These are phyloP conservation scores for Talaromyces piceae DNA, from an alignment of 2,329 filamentous ascomycete species.

Conservation along the genomic window DNA sequence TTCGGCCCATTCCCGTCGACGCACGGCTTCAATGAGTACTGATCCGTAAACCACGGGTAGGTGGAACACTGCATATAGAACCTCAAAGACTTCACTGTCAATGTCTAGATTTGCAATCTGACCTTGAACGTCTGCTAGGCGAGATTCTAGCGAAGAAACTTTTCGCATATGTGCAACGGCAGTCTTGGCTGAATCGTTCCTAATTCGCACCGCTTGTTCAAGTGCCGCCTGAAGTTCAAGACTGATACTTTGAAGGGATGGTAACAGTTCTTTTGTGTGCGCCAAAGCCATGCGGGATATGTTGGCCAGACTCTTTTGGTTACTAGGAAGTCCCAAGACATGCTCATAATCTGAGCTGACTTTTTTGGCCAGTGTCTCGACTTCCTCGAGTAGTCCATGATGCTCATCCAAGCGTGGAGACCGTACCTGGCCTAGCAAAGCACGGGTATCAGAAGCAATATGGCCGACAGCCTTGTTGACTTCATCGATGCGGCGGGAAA, in stretches of 20 bases:
- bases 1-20: slow-evolving; percentile 82
- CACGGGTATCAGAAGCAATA: slow-evolving; percentile 50
- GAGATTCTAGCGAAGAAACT: slow-evolving; percentile 71
- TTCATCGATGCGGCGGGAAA: slow-evolving; percentile 53
- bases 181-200: slow-evolving; percentile 59
- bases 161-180: slow-evolving; percentile 70
- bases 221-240: slow-evolving; percentile 47
- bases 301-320: slow-evolving; percentile 55
- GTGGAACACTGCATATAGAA: slow-evolving; percentile 70
- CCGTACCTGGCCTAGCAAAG: slow-evolving; percentile 31
- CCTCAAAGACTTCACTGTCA: slow-evolving; percentile 74
- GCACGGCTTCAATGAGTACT: slow-evolving; percentile 75
- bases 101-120: slow-evolving; percentile 66
- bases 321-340: slow-evolving; percentile 60
- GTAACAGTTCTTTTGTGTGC: slow-evolving; percentile 57
- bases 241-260: slow-evolving; percentile 51
- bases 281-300: slow-evolving; percentile 58
- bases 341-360: slow-evolving; percentile 80
- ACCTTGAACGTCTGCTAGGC: slow-evolving; percentile 63
- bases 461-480: slow-evolving; percentile 54
- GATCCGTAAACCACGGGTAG: slow-evolving; percentile 87
- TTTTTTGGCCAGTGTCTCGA: slow-evolving; percentile 78
- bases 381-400: slow-evolving; percentile 67
- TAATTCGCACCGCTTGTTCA: slow-evolving; percentile 49
- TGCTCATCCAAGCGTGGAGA: slow-evolving; percentile 57